Percentiles rank a stretch among this genome's conserved stretches.
Conservation (phyloP, 225 moss, liverwort and hornwort species). For the Marchantia paleacea region DNA sequence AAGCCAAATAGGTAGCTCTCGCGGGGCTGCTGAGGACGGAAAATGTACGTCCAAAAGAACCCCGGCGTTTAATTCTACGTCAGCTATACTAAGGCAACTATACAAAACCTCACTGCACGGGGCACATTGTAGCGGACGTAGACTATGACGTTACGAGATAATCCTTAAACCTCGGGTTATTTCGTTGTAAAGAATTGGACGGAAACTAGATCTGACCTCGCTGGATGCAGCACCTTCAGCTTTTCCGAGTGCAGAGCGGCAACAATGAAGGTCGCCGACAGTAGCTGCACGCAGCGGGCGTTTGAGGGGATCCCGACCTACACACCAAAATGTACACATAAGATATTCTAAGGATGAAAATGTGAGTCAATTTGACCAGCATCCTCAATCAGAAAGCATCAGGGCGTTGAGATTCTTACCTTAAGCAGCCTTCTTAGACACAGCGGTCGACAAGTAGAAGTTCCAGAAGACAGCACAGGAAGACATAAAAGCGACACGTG, state of each 20-base stretch:
- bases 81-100: neutral
- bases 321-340: too few relatives aligned
- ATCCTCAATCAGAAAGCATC: too few relatives aligned
- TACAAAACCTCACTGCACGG: neutral
- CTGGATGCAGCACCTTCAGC: neutral
- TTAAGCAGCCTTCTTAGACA: constrained; percentile 18
- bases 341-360: too few relatives aligned
- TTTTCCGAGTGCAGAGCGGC: too few relatives aligned
- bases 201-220: neutral
- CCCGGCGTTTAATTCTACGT: neutral
- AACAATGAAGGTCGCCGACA: too few relatives aligned
- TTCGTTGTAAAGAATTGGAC: neutral
- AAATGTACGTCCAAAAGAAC: neutral
- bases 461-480: constrained; percentile 94
- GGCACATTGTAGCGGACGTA: neutral
- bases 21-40: neutral
- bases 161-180: neutral
- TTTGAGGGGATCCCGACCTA: too few relatives aligned
- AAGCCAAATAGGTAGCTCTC: neutral
- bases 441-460: constrained; percentile 69
- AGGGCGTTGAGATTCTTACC: neutral
- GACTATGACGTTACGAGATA: neutral
- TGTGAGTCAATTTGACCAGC: too few relatives aligned
- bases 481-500: constrained; percentile 95
- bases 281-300: too few relatives aligned